A percentile compares a stretch with the other conserved stretches of the same genome.
Evolutionary conservation across 1,139 yeast genomes (phyloP).

Genomic region (Diutina rugosa): DNA sequence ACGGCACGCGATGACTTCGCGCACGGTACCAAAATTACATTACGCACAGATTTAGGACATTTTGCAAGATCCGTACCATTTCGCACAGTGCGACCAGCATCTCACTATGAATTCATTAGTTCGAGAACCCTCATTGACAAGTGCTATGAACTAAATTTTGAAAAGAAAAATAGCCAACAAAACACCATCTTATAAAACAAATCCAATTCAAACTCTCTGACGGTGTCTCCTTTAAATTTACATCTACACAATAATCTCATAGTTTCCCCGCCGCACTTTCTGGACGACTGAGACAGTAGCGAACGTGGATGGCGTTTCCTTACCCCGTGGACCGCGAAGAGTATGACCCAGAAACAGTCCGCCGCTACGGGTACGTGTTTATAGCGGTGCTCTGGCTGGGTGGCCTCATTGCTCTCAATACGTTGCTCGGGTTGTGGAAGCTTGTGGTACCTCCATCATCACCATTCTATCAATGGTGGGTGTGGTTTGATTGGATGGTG

Average conservation of each 20-base stretch:
- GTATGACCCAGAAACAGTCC: not conserved
- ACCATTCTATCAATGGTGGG: not conserved
- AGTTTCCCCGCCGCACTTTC: not conserved
- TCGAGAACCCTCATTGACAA: not conserved
- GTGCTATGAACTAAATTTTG: too few relatives aligned
- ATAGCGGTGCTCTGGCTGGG: not conserved
- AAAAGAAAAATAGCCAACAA: too few relatives aligned
- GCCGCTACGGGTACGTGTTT: not conserved
- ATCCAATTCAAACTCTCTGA: not conserved
- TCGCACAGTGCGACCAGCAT: not conserved
- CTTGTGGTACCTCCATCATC: not conserved
- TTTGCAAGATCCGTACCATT: not conserved
- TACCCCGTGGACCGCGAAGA: not conserved
- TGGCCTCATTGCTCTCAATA: not conserved
- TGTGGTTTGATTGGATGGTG: slow-evolving; percentile 1
- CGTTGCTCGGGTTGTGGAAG: slow-evolving; percentile 1
- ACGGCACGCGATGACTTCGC: not conserved
- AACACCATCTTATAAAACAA: too few relatives aligned
- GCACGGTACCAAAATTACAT: not conserved
- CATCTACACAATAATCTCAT: too few relatives aligned
- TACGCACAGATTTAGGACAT: not conserved
- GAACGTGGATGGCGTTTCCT: not conserved
- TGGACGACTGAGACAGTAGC: not conserved
- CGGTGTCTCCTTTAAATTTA: not conserved
- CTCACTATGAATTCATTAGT: not conserved